Base-by-base conservation (phyloP, 2,329 filamentous ascomycete species). In the Plenodomus lindquistii region DNA sequence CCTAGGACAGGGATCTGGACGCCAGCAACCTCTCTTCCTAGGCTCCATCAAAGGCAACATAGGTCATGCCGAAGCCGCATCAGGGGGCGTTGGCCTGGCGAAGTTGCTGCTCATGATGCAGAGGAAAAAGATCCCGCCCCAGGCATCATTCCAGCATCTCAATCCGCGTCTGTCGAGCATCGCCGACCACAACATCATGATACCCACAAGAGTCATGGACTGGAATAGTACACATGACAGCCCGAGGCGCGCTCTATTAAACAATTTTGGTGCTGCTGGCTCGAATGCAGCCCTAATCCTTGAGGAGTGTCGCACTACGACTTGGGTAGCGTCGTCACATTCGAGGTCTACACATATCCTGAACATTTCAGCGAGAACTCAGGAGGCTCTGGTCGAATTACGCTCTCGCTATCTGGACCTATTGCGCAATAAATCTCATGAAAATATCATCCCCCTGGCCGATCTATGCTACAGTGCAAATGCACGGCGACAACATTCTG, bases 121-220 rank as follows among this genome's bases (percentile, higher is more conserved):
- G 31, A 56, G 72, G 4, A 49, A 56, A 13, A 46, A 21, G 0
- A 70, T 75, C 29, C 85, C 85, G 0, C 85, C 83, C 0, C 86
- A 89, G 13, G 57, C 50, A 4, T 49, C 52, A 16, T 47, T 63
- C 29, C 60, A 67, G 37, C 45, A 63, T 7, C 24, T 48, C 16
- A 60, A 64, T 41, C 40, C 55, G 9, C 27, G 27, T 35, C 1
- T 84, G 85, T 59, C 82, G 83, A 0, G 72, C 72, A 24, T 81
- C 85, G 52, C 69, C 86, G 1, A 73, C 75, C 0, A 73, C 38
- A 78, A 81, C 57, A 85, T 87, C 57, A 2, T 27, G 6, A 9
- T 34, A 3, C 42, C 29, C 18, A 15, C 35, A 54, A 63, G 20
- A 11, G 15, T 16, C 17, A 37, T n/a, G 36, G 46, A n/a, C 54